phyloP scores from a whole-genome alignment of 305 asterid species.

The Solanum hybrid region DNA sequence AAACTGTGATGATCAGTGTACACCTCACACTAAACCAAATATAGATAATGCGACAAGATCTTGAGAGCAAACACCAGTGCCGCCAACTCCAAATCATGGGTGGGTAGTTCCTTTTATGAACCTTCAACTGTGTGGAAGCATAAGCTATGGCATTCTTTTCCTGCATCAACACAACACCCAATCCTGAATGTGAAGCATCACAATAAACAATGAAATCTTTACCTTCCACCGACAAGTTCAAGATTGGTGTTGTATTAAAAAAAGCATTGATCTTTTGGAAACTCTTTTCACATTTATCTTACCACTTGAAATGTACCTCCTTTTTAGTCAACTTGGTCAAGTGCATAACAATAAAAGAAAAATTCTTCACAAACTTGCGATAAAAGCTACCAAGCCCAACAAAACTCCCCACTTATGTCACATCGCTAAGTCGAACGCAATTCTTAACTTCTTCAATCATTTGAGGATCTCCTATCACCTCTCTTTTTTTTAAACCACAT shows the following conservation, averaged over 20 bases:
- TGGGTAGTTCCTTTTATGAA: background rate
- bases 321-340: too few species aligned
- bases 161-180: background rate
- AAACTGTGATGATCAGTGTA: background rate
- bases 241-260: background rate
- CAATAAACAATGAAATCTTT: background rate
- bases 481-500: background rate
- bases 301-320: too few species aligned
- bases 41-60: background rate
- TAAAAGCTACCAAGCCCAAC: too few species aligned
- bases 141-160: too few species aligned
- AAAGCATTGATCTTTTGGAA: background rate
- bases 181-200: background rate
- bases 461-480: background rate
- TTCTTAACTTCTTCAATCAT: too few species aligned
- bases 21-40: background rate
- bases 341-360: too few species aligned
- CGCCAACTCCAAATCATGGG: background rate
- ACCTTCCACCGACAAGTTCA: background rate
- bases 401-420: too few species aligned
- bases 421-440: too few species aligned
- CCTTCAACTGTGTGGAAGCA: background rate
- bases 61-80: background rate
- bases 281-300: background rate
- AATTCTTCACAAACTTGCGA: too few species aligned